Evolutionary conservation across 768 basidiomycete species (phyloP).

Genomic region (Suillus subalutaceus): DNA sequence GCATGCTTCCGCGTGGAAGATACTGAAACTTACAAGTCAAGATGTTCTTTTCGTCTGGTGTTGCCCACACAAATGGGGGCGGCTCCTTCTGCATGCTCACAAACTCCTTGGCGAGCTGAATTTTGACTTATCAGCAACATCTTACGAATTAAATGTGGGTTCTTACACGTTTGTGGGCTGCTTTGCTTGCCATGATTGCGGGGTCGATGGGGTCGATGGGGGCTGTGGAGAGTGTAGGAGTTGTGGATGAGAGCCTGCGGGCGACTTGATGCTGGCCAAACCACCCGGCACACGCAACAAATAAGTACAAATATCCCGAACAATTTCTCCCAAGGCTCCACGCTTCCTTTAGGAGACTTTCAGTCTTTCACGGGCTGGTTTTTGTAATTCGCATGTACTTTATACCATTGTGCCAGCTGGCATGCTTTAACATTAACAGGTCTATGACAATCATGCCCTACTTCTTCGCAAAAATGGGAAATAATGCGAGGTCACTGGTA

Average conservation of each 20-base stretch:
- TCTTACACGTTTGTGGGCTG: conserved; percentile 80
- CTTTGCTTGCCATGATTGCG: conserved; percentile 75
- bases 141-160: conserved; percentile 19
- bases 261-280: conserved; percentile 6
- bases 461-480: not conserved
- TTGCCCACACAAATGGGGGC: conserved; percentile 95
- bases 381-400: not conserved
- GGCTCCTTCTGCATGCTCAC: conserved; percentile 90
- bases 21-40: conserved; percentile 72
- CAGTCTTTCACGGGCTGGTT: not conserved
- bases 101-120: conserved; percentile 84
- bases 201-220: conserved; percentile 3
- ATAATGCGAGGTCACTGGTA: not conserved
- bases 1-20: conserved; percentile 10
- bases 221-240: conserved; percentile 8
- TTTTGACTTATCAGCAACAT: conserved; percentile 13
- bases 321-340: not conserved
- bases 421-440: not conserved
- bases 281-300: not conserved
- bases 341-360: not conserved
- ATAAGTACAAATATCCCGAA: not conserved
- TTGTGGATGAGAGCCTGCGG: conserved; percentile 19
- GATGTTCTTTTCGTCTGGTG: conserved; percentile 97
- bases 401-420: not conserved
- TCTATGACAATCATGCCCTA: not conserved